Evolutionary conservation across 768 basidiomycete genomes (phyloP), one percentile per base, ranked within the genome.

Genomic region (Porpolomopsis calyptriformis): DNA sequence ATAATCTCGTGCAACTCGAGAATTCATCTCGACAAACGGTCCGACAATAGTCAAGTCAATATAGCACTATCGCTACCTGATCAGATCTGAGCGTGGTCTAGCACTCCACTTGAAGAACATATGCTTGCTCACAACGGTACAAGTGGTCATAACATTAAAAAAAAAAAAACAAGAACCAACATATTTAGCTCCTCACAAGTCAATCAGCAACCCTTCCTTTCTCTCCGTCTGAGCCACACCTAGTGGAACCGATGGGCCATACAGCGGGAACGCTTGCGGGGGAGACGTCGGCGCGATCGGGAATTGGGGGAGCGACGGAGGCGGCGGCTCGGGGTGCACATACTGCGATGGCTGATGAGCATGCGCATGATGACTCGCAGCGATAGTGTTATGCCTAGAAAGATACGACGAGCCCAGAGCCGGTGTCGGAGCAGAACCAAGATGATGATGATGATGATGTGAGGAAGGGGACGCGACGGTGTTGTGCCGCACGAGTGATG

Each of bases 161-260:
- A n/a, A n/a, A n/a, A n/a, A n/a, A n/a, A n/a, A n/a, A n/a, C n/a
- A n/a, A n/a, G n/a, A n/a, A n/a, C n/a, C n/a, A n/a, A n/a, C n/a
- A n/a, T n/a, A n/a, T n/a, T n/a, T n/a, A n/a, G n/a, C n/a, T n/a
- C n/a, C n/a, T 59, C 50, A 74, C 54, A 74, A 55, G 60, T 77
- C 74, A 62, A 77, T 77, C 60, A 77, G 64, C 54, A 75, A 54
- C 29, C 73, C 71, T 53, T 76, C 75, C 59, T 85, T 83, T 63
- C 81, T 75, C 56, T 82, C 80, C 49, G 73, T 70, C 40, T 76
- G 74, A 29, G 68, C 66, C n/a, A 74, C 59, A 4, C 65, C 71
- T 31, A 65, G 59, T 3, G 76, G 69, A 38, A 65, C 65, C 14
- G 78, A 65, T 4, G 74, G 59, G n/a, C 60, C 49, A 53, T 80